phyloP scores from a whole-genome alignment of 2,329 filamentous ascomycete genomes.

The Cladosporium sp. region DNA sequence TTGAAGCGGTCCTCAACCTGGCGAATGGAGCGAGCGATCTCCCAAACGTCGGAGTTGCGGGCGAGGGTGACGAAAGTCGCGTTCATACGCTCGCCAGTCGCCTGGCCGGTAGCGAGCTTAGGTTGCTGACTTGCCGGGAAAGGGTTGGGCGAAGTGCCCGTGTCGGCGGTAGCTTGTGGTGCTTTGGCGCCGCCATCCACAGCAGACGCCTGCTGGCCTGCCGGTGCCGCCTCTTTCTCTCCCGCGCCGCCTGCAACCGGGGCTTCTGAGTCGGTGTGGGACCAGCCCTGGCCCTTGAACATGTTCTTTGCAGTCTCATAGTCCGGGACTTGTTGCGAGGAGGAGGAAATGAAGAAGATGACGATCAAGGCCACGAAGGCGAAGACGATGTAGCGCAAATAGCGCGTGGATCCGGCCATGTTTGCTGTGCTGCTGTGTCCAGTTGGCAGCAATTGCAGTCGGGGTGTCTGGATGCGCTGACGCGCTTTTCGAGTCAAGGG shows the following conservation, averaged over 20 bases:
- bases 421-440: slow-evolving; percentile 30
- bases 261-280: not conserved
- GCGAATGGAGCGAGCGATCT: slow-evolving; percentile 91
- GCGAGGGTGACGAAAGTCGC: slow-evolving; percentile 96
- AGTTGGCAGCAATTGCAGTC: not conserved
- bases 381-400: slow-evolving; percentile 68
- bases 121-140: slow-evolving; percentile 30
- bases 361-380: slow-evolving; percentile 76
- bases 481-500: slow-evolving; percentile 4
- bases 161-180: slow-evolving; percentile 1
- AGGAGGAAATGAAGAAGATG: slow-evolving; percentile 76
- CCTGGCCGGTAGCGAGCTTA: slow-evolving; percentile 37
- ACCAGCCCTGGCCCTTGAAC: slow-evolving; percentile 29
- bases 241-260: not conserved
- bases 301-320: slow-evolving; percentile 21
- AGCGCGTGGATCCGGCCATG: slow-evolving; percentile 68
- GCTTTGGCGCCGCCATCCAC: not conserved
- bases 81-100: slow-evolving; percentile 75
- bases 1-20: slow-evolving; percentile 99
- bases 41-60: slow-evolving; percentile 90
- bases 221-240: slow-evolving; percentile 5
- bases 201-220: not conserved
- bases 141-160: slow-evolving; percentile 30
- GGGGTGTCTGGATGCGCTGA: not conserved
- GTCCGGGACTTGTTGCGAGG: slow-evolving; percentile 38